A percentile compares a stretch with the other conserved stretches of the same genome.
These are phyloP conservation scores for Anthostomella pinea DNA, from an alignment of 2,329 filamentous ascomycete genomes.

Conservation along the genomic window DNA sequence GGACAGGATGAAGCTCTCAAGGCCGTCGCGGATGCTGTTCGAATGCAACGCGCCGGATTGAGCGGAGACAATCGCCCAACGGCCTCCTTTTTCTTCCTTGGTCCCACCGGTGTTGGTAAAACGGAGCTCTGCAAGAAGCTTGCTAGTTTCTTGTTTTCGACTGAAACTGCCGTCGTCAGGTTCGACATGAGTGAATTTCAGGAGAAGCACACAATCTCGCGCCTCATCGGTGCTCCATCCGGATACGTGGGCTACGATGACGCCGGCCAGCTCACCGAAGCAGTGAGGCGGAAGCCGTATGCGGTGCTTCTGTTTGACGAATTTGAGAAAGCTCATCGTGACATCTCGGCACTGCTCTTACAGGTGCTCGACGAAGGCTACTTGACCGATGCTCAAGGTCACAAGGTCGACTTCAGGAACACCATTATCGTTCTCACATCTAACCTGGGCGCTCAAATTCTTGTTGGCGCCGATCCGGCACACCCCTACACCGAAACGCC, in stretches of 20 bases:
- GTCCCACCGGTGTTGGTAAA: conserved; percentile 94
- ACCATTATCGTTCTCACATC: conserved; percentile 96
- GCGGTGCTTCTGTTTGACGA: conserved; percentile 94
- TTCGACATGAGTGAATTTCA: conserved; percentile 99
- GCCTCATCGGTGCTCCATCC: conserved; percentile 87
- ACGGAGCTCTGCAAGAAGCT: conserved; percentile 97
- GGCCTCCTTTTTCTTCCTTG: conserved; percentile 96
- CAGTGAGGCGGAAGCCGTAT: conserved; percentile 91
- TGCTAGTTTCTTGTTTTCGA: conserved; percentile 88
- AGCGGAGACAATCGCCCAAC: conserved; percentile 88
- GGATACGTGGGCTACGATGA: conserved; percentile 97
- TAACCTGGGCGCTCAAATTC: conserved; percentile 88
- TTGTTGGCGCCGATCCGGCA: conserved; percentile 70
- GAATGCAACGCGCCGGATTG: conserved; percentile 88
- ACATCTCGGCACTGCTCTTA: conserved; percentile 86
- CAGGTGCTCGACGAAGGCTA: conserved; percentile 97
- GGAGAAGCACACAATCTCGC: conserved; percentile 92
- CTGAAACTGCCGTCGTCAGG: conserved; percentile 82
- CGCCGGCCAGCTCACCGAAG: conserved; percentile 92
- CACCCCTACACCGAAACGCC: conserved; percentile 61
- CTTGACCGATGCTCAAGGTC: conserved; percentile 90
- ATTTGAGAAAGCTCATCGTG: conserved; percentile 95
- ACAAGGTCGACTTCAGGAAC: conserved; percentile 95
- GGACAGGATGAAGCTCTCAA: conserved; percentile 93
- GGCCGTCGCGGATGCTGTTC: conserved; percentile 87